Evolutionary conservation across 2,329 filamentous ascomycete genomes (phyloP), one percentile per base, ranked within the genome.

Genomic region (Fusarium sp.): DNA sequence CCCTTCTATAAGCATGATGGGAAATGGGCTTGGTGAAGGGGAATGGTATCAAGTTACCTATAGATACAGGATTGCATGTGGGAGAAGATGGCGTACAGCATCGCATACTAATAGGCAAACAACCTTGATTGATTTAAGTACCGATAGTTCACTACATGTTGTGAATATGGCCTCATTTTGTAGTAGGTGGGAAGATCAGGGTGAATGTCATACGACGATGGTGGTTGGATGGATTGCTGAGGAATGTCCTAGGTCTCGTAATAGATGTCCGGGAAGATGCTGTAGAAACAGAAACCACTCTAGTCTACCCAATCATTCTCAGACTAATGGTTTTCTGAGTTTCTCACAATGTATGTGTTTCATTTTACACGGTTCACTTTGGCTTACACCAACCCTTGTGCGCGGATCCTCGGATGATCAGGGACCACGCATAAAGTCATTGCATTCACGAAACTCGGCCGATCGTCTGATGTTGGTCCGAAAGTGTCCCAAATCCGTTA

Each of bases 381-480:
- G 8, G 19, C 8, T 17, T 19, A 17, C 14, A 52, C 22, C 35
- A 32, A 28, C 35, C 28, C 35, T 32, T 24, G 28, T 49, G 51
- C 19, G 15, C 24, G 8, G 40, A 48, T 58, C 26, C 35, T 50
- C 39, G 45, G 35, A 33, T 41, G 62, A 51, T 59, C 39, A 40
- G 53, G 50, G 39, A 51, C 40, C 24, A 47, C 11, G 20, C 30
- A 32, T 46, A 26, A 28, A 40, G 53, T 28, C 46, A 52, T 39
- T 24, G 17, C 26, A 37, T 28, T 56, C 20, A 43, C 33, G 28
- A 49, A 39, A 53, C 54, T 48, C 33, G 51, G 47, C 30, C 49
- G 57, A 63, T 67, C 30, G 56, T 53, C 66, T 67, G 66, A 68
- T 68, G 51, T 49, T 58, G 28, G 44, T 24, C 45, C 57, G 41